Evolutionary conservation across 2,329 filamentous ascomycete genomes (phyloP).

Genomic region (Xylaria digitata): DNA sequence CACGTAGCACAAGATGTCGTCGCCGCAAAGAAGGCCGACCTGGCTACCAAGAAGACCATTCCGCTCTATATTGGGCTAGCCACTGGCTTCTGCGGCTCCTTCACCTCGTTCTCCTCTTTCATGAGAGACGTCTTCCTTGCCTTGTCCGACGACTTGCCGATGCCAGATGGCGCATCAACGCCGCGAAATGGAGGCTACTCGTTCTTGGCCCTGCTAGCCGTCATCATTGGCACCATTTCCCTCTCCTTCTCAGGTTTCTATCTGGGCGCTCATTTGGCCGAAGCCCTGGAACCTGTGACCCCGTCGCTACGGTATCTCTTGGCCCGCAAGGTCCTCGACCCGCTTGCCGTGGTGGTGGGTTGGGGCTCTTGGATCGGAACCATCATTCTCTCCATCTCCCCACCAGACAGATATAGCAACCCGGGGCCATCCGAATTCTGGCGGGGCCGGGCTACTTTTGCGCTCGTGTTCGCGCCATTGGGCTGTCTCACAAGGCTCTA

Average conservation of each 20-base stretch:
- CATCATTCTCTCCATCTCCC: conserved; percentile 76
- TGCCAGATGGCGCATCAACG: conserved; percentile 56
- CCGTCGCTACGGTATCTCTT: conserved; percentile 70
- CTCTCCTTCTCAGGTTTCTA: conserved; percentile 77
- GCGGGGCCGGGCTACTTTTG: conserved; percentile 80
- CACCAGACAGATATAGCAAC: conserved; percentile 65
- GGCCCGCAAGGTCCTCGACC: conserved; percentile 72
- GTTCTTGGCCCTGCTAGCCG: conserved; percentile 81
- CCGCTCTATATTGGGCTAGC: conserved; percentile 88
- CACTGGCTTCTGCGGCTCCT: conserved; percentile 88
- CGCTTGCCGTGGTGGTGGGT: conserved; percentile 70
- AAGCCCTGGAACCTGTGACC: conserved; percentile 66
- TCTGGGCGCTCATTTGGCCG: conserved; percentile 79
- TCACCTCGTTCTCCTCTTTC: conserved; percentile 90
- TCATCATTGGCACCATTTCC: conserved; percentile 77
- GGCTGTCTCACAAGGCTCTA: conserved; percentile 84
- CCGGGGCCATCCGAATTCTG: conserved; percentile 65
- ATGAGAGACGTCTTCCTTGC: conserved; percentile 84
- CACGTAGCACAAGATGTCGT: conserved; percentile 50
- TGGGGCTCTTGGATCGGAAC: conserved; percentile 83
- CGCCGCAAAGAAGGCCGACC: conserved; percentile 67
- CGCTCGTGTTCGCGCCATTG: conserved; percentile 83
- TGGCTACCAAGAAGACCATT: conserved; percentile 81
- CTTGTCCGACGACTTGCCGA: conserved; percentile 76
- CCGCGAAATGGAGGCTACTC: conserved; percentile 79